These are phyloP conservation scores for Paxillus rubicundulus DNA, from an alignment of 768 basidiomycete genomes.

Conservation along the genomic window DNA sequence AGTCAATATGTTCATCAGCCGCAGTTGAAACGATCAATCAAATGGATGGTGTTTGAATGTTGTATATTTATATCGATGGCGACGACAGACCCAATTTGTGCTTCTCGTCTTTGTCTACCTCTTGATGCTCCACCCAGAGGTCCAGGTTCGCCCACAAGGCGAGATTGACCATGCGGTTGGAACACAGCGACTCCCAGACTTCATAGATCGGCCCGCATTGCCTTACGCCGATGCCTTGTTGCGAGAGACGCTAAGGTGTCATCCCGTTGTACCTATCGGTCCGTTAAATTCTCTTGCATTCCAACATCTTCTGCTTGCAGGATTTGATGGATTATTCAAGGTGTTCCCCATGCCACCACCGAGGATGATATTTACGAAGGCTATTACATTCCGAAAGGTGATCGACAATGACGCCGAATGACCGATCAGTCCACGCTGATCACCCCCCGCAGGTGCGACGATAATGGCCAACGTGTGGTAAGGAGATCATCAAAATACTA, in stretches of 20 bases:
- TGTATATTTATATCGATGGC: too few species aligned
- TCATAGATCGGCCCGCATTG: slow-evolving; percentile 26
- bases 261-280: slow-evolving; percentile 27
- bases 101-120: slow-evolving; percentile 27
- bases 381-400: slow-evolving; percentile 32
- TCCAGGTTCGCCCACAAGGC: slow-evolving; percentile 27
- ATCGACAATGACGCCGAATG: background rate
- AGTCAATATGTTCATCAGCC: too few species aligned
- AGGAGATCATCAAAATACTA: background rate
- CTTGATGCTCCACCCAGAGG: slow-evolving; percentile 30
- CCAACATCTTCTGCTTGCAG: background rate
- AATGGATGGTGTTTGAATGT: too few species aligned
- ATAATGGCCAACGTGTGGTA: slow-evolving; percentile 15
- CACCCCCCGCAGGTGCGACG: slow-evolving; percentile 2
- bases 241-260: slow-evolving; percentile 33
- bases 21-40: too few species aligned
- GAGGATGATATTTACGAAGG: slow-evolving; percentile 37
- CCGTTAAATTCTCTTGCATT: background rate
- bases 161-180: slow-evolving; percentile 34
- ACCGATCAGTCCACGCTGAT: background rate
- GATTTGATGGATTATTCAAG: slow-evolving; percentile 17
- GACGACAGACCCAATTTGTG: slow-evolving; percentile 22
- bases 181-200: slow-evolving; percentile 27
- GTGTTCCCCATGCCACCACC: slow-evolving; percentile 40
- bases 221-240: slow-evolving; percentile 35